Conservation (phyloP, 306 rosid species). For the Quercus suber region DNA sequence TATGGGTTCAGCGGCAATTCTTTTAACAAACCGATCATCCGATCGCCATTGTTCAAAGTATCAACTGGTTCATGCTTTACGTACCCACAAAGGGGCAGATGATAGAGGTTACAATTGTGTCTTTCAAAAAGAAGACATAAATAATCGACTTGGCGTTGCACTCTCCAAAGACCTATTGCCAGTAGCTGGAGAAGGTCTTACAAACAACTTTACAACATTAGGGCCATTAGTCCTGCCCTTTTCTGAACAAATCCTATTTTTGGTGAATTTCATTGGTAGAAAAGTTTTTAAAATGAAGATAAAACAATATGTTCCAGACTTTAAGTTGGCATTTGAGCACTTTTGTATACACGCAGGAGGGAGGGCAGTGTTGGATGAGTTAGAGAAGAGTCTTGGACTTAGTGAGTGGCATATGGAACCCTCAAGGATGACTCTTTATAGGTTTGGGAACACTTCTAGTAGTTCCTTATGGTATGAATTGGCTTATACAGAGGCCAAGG, state of each 20-base stretch:
- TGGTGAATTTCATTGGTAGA: background rate
- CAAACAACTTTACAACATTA: background rate
- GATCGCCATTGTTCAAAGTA: conserved; percentile 4
- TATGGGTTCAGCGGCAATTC: background rate
- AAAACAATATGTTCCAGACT: background rate
- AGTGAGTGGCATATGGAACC: background rate
- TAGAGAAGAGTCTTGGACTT: background rate
- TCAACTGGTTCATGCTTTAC: background rate
- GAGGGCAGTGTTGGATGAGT: conserved; percentile 1
- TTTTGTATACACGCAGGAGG: background rate
- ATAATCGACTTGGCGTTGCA: background rate
- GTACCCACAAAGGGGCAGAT: conserved; percentile 2
- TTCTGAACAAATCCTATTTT: background rate
- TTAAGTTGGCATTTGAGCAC: background rate
- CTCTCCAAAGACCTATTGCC: background rate
- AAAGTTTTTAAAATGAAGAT: background rate
- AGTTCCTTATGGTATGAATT: background rate
- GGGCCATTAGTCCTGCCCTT: background rate
- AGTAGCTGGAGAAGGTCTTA: background rate
- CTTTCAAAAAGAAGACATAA: background rate
- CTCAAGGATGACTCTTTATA: conserved; percentile 1
- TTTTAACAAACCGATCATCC: background rate
- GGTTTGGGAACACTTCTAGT: conserved; percentile 8
- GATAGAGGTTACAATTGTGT: background rate
- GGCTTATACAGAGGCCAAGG: background rate